Evolutionary conservation across 805 yeast genomes (phyloP).

Genomic region (Hanseniaspora nectarophila): DNA sequence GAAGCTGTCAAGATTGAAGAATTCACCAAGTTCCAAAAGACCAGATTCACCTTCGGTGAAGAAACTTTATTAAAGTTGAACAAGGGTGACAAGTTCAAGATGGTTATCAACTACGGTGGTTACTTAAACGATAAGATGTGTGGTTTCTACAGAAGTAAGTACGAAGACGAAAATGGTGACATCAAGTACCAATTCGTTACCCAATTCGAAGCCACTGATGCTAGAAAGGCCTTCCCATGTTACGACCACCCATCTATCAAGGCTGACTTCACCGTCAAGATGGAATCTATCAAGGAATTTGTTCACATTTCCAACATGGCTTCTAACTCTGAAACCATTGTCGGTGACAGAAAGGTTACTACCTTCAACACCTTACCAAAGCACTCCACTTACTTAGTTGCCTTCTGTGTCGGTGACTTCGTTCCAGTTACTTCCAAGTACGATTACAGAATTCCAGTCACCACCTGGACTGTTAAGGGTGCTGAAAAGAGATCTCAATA

Average conservation of each 20-base stretch:
- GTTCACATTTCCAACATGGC: conserved; percentile 63
- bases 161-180: conserved; percentile 44
- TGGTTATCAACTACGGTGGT: conserved; percentile 48
- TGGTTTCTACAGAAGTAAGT: conserved; percentile 65
- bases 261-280: conserved; percentile 58
- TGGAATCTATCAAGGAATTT: conserved; percentile 45
- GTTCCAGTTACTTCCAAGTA: conserved; percentile 30
- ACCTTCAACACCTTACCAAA: conserved; percentile 62
- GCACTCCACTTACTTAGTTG: conserved; percentile 74
- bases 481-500: conserved; percentile 57
- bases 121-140: conserved; percentile 67
- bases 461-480: conserved; percentile 72
- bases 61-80: conserved; percentile 24
- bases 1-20: conserved; percentile 29
- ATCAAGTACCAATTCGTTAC: conserved; percentile 68
- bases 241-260: conserved; percentile 75
- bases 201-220: conserved; percentile 78
- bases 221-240: conserved; percentile 78
- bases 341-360: conserved; percentile 44
- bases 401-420: conserved; percentile 71
- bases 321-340: too few species aligned
- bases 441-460: conserved; percentile 59
- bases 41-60: conserved; percentile 44
- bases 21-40: conserved; percentile 43
- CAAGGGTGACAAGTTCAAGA: conserved; percentile 32